These are phyloP conservation scores for Cystobasidium slooffiae DNA, from an alignment of 1,284 basidiomycete genomes.

Conservation along the genomic window DNA sequence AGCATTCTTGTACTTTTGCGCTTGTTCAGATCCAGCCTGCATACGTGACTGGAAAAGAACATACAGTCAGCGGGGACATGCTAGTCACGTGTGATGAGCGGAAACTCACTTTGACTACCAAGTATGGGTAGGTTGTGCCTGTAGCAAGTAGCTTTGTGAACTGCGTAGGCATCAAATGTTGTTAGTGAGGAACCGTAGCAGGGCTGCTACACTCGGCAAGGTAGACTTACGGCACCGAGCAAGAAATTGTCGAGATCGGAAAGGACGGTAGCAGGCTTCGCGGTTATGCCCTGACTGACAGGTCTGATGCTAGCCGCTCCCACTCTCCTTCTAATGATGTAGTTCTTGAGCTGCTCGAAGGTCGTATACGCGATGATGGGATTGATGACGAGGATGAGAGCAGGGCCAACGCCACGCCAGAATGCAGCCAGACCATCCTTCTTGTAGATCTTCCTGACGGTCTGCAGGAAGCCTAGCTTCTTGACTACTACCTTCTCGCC, in stretches of 20 bases:
- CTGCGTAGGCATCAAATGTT: not conserved
- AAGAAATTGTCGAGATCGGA: slow-evolving; percentile 87
- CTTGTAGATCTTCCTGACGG: slow-evolving; percentile 71
- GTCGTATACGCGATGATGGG: slow-evolving; percentile 89
- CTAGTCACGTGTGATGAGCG: slow-evolving; percentile 11
- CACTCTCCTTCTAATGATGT: slow-evolving; percentile 66
- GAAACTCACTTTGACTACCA: slow-evolving; percentile 31
- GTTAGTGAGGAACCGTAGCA: not conserved
- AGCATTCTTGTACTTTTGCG: slow-evolving; percentile 71
- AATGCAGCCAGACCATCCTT: slow-evolving; percentile 80
- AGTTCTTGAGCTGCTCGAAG: slow-evolving; percentile 85
- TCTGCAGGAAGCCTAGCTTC: slow-evolving; percentile 71
- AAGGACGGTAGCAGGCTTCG: slow-evolving; percentile 59
- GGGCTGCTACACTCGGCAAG: slow-evolving; percentile 64
- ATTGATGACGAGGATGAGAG: slow-evolving; percentile 90
- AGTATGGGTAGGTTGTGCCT: slow-evolving; percentile 53
- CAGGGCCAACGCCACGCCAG: slow-evolving; percentile 95
- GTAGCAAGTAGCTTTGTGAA: slow-evolving; percentile 52
- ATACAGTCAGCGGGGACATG: slow-evolving; percentile 65
- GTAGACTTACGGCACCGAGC: slow-evolving; percentile 83
- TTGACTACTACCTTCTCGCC: slow-evolving; percentile 48
- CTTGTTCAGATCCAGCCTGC: slow-evolving; percentile 71
- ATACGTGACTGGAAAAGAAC: slow-evolving; percentile 68
- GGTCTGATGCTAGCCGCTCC: slow-evolving; percentile 59
- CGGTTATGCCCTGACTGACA: slow-evolving; percentile 59